Percentiles rank a stretch among this genome's conserved stretches.
Evolutionary conservation across 331 rosid species (phyloP).

Genomic region (Malus hybrid): DNA sequence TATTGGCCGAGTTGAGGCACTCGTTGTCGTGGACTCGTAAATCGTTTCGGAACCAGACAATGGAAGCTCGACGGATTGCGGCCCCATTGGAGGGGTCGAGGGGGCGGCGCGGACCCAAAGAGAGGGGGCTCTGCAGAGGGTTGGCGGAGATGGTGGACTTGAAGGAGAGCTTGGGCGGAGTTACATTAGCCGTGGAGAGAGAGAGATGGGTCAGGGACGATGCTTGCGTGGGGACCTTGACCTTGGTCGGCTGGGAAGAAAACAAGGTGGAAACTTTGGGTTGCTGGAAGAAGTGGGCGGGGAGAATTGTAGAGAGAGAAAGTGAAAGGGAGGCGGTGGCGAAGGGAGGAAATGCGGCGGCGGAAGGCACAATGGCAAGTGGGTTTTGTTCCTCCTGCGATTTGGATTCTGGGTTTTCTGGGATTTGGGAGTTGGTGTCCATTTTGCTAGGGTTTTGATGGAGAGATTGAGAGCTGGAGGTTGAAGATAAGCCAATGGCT

Average conservation of each 20-base stretch:
- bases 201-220: conserved; percentile 72
- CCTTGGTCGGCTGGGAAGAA: conserved; percentile 42
- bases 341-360: conserved; percentile 16
- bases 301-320: conserved; percentile 53
- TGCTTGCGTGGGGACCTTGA: conserved; percentile 79
- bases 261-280: conserved; percentile 39
- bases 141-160: conserved; percentile 64
- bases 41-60: conserved; percentile 92
- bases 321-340: conserved; percentile 68
- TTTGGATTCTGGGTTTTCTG: conserved; percentile 32
- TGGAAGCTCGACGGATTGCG: conserved; percentile 67
- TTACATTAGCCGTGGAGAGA: conserved; percentile 38
- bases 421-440: conserved; percentile 32
- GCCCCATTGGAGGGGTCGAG: conserved; percentile 73
- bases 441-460: conserved; percentile 7
- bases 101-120: conserved; percentile 70
- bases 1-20: conserved; percentile 62
- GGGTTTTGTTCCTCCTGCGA: conserved; percentile 37
- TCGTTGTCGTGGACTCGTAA: conserved; percentile 85
- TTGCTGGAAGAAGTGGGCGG: conserved; percentile 40
- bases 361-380: conserved; percentile 14
- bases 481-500: conserved; percentile 15
- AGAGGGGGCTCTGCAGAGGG: conserved; percentile 64
- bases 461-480: neutral
- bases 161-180: conserved; percentile 50